Evolutionary conservation across 306 rosid species (phyloP).

Genomic region (Pterocarpus macrocarpus): DNA sequence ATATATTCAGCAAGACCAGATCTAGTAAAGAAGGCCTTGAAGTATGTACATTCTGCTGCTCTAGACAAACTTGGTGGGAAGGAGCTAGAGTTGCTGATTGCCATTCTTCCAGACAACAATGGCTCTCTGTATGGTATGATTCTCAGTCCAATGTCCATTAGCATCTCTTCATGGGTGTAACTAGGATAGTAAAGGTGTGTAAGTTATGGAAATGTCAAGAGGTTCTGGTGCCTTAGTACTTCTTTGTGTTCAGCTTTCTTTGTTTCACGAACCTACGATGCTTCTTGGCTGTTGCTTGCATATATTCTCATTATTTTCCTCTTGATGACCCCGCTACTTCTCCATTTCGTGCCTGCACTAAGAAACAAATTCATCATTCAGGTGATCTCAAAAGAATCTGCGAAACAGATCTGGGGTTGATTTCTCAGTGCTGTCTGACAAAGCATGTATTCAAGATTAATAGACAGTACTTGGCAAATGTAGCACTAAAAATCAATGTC

Average conservation of each 20-base stretch:
- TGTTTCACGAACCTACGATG: conserved; percentile 1
- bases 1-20: conserved; percentile 55
- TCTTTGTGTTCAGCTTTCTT: conserved; percentile 7
- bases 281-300: not conserved
- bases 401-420: conserved; percentile 74
- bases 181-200: not conserved
- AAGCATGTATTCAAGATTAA: conserved; percentile 69
- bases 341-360: conserved; percentile 22
- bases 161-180: conserved; percentile 2
- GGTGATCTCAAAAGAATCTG: conserved; percentile 82
- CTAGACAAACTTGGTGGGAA: conserved; percentile 56
- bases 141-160: conserved; percentile 13
- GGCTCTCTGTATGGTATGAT: conserved; percentile 61
- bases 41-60: conserved; percentile 54
- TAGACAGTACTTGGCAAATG: conserved; percentile 75
- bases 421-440: conserved; percentile 78
- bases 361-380: conserved; percentile 39
- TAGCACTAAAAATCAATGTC: conserved; percentile 74
- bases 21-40: conserved; percentile 61
- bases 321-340: not conserved
- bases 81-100: conserved; percentile 63
- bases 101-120: conserved; percentile 65
- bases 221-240: not conserved
- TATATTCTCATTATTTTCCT: not conserved
- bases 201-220: conserved; percentile 3